phyloP scores from a whole-genome alignment of 441 rosid genomes.

The Populus trichocarpa region DNA sequence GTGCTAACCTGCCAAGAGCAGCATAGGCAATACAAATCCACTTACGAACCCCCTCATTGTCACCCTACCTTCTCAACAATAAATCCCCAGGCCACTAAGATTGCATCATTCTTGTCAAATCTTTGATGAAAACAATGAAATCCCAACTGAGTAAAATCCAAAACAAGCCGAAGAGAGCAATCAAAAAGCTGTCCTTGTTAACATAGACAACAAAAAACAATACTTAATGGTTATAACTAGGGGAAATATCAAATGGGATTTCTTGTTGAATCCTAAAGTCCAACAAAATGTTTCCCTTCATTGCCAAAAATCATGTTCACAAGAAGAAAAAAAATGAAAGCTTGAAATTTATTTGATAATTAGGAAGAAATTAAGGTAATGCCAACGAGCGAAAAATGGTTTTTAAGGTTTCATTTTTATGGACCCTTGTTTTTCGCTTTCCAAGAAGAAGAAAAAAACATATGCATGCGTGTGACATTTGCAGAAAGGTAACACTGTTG shows the following conservation, averaged over 20 bases:
- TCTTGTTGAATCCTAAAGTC: slow-evolving; percentile 3
- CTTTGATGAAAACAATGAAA: slow-evolving; percentile 2
- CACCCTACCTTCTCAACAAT: slow-evolving; percentile 2
- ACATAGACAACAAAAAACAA: background rate
- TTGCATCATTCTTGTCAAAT: slow-evolving; percentile 6
- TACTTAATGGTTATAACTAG: background rate
- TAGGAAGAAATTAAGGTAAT: background rate
- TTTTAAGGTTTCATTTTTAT: background rate
- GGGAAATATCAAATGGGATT: background rate
- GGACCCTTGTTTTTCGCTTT: background rate
- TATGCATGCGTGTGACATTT: background rate
- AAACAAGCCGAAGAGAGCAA: background rate
- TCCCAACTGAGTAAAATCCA: slow-evolving; percentile 10
- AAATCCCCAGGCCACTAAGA: background rate
- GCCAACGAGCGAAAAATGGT: background rate
- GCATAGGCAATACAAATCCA: slow-evolving; percentile 47
- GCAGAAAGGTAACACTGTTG: background rate
- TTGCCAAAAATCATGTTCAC: background rate
- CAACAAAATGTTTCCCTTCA: background rate
- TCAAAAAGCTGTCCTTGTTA: background rate
- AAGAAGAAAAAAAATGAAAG: background rate
- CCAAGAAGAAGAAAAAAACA: background rate
- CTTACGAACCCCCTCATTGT: slow-evolving; percentile 39
- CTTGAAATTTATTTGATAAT: background rate
- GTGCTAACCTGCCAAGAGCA: slow-evolving; percentile 44